Percentiles rank a stretch among this genome's conserved stretches.
phyloP scores from a whole-genome alignment of 345 rosid genomes.

The Citrus cavaleriei region DNA sequence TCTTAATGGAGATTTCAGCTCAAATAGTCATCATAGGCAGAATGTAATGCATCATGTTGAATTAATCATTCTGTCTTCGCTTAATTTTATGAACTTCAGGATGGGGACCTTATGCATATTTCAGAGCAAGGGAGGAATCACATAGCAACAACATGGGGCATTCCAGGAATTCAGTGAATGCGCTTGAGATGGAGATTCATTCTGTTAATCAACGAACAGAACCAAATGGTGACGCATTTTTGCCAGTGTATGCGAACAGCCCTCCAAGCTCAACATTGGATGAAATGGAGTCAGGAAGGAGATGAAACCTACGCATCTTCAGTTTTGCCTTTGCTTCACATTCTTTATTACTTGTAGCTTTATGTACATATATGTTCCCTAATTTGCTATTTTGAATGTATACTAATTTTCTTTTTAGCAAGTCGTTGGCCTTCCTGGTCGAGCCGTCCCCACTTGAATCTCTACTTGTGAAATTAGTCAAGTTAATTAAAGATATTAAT shows the following conservation, averaged over 20 bases:
- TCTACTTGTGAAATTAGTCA: too few species aligned
- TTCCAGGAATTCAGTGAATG: slow-evolving; percentile 9
- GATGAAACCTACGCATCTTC: slow-evolving; percentile 1
- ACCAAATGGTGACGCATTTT: slow-evolving; percentile 6
- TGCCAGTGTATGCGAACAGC: background rate
- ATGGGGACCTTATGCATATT: slow-evolving; percentile 72
- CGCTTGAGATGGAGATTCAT: slow-evolving; percentile 5
- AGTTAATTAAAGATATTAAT: too few species aligned
- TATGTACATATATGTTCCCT: background rate
- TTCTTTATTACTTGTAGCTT: background rate
- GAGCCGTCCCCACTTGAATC: background rate
- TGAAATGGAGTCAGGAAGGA: slow-evolving; percentile 28
- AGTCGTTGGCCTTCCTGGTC: background rate
- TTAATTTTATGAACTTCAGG: slow-evolving; percentile 20
- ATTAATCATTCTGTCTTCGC: background rate
- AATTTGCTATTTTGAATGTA: background rate
- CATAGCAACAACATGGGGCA: slow-evolving; percentile 15
- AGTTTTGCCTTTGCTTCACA: background rate
- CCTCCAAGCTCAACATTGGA: slow-evolving; percentile 10
- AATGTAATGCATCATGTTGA: background rate
- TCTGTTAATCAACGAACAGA: background rate
- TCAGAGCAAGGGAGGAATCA: slow-evolving; percentile 47
- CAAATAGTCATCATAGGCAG: background rate
- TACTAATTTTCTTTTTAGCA: too few species aligned
- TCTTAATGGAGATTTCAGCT: background rate